phyloP scores from a whole-genome alignment of 495 filamentous ascomycete species.

The Penicillium crystallinum region DNA sequence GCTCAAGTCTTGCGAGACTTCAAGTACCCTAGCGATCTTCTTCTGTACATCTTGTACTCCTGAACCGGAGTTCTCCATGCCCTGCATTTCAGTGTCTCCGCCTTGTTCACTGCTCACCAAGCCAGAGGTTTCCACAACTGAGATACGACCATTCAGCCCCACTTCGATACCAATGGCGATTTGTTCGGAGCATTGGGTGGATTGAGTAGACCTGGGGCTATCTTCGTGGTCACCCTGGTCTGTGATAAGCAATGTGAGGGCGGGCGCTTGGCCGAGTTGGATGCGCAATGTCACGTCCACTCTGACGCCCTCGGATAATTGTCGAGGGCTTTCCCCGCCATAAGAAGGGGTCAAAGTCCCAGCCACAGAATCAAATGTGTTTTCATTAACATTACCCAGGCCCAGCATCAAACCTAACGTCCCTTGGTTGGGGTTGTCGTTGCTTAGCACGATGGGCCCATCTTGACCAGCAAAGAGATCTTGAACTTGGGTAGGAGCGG shows the following conservation, averaged over 20 bases:
- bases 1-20: constrained; percentile 50
- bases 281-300: constrained; percentile 43
- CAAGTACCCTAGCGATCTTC: constrained; percentile 38
- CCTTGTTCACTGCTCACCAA: constrained; percentile 18
- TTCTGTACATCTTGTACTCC: constrained; percentile 31
- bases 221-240: constrained; percentile 21
- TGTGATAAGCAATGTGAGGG: constrained; percentile 40
- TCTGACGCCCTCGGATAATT: constrained; percentile 23
- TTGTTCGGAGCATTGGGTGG: constrained; percentile 11
- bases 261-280: constrained; percentile 39
- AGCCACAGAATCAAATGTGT: background rate
- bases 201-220: background rate
- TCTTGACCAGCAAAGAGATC: constrained; percentile 7
- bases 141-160: constrained; percentile 55
- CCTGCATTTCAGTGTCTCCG: constrained; percentile 21
- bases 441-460: constrained; percentile 31
- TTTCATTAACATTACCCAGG: background rate
- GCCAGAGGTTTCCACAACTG: constrained; percentile 36
- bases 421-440: constrained; percentile 37
- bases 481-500: background rate
- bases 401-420: constrained; percentile 29
- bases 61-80: constrained; percentile 20
- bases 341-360: background rate
- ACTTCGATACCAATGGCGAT: constrained; percentile 52
- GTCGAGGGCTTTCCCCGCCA: background rate